Conservation (phyloP, 1,284 basidiomycete species). For the Apiotrichum montevideense region DNA sequence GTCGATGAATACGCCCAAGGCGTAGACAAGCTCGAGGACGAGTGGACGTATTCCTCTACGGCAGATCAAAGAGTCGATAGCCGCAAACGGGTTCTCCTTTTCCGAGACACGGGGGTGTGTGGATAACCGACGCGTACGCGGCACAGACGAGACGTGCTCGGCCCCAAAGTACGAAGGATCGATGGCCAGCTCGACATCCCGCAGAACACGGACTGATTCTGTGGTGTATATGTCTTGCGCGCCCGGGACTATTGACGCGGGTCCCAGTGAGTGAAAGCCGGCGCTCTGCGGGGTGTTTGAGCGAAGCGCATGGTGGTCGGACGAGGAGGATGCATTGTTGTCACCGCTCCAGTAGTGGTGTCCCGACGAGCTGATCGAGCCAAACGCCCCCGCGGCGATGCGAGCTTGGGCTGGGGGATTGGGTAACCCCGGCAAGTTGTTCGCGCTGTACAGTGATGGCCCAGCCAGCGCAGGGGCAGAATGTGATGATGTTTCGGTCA, state of each 20-base stretch:
- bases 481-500: background rate
- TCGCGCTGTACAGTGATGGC: background rate
- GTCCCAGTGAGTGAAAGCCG: background rate
- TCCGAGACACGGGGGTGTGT: slow-evolving; percentile 28
- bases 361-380: background rate
- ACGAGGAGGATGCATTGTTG: background rate
- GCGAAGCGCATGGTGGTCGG: background rate
- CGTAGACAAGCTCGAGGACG: slow-evolving; percentile 39
- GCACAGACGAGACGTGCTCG: background rate
- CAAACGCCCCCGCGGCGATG: background rate
- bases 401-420: background rate
- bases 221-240: slow-evolving; percentile 31
- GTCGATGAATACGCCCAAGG: slow-evolving; percentile 39
- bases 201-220: slow-evolving; percentile 32
- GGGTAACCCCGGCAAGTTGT: background rate
- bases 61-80: slow-evolving; percentile 26
- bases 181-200: slow-evolving; percentile 41
- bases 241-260: background rate
- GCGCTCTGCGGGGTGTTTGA: background rate
- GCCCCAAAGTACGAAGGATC: slow-evolving; percentile 27
- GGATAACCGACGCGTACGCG: slow-evolving; percentile 19
- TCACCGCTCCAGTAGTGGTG: background rate
- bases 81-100: slow-evolving; percentile 35
- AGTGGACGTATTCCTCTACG: slow-evolving; percentile 38
- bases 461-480: background rate